Evolutionary conservation across 2,329 filamentous ascomycete genomes (phyloP), one percentile per base, ranked within the genome.

Genomic region (Hymenotorrendiella dingleyae): DNA sequence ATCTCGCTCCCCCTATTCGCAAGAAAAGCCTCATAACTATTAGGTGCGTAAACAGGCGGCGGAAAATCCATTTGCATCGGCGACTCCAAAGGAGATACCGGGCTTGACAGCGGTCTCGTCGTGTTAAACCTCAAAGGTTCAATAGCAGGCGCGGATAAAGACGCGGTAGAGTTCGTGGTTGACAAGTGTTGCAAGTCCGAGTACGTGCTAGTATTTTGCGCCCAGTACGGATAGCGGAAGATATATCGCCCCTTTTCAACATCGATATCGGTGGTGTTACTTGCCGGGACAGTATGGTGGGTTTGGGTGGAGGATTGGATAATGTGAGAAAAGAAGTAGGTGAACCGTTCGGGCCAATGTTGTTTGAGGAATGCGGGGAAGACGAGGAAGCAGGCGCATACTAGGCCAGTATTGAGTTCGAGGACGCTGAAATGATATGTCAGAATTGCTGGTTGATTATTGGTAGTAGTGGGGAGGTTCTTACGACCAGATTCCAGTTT

Each of bases 321-420:
- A 9, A 30, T 7, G 26, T 21, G 24, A 12, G 36, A 20, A 14
- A 22, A 38, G 17, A 28, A 30, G 24, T n/a, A 20, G 11, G 24
- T 30, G 4, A 30, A 12, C 19, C 16, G 24, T 12, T 27, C 30
- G 8, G 36, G 26, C 36, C 36, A 39, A 19, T 42, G 24, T 6
- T 27, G 19, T 14, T 42, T 42, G 11, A 42, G 6, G 19, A 42
- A 42, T 4, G 32, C 40, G 4, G 40, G 40, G 23, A 36, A 29
- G n/a, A 36, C 40, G 12, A 42, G 32, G 4, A 36, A 10, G 19
- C 40, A 42, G 6, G 40, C 40, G 33, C 40, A 42, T 12, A 42
- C 17, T n/a, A 42, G 32, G 16, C 40, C 40, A 7, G 20, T 12
- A 12, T 36, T 19, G n/a, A 42, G 32, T 30, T 42, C 40, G 5